These are phyloP conservation scores for Symbiodinium natans DNA, from an alignment of 73 alveolate genomes.

Conservation along the genomic window DNA sequence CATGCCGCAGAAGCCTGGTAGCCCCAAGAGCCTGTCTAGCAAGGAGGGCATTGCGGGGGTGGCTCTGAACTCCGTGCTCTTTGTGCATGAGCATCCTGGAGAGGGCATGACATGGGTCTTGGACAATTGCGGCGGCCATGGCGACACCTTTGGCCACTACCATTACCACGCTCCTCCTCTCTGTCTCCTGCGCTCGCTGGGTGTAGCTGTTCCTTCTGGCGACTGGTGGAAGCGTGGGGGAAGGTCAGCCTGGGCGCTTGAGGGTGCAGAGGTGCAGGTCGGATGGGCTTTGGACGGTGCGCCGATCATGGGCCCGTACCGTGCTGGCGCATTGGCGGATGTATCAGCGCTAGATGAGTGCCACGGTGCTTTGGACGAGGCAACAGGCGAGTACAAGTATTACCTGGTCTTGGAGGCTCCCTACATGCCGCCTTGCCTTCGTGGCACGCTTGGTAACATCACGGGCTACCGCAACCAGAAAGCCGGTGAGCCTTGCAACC, in stretches of 20 bases:
- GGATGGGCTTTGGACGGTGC: background rate
- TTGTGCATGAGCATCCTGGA: conserved; percentile 50
- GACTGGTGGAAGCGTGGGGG: background rate
- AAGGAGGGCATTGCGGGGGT: conserved; percentile 67
- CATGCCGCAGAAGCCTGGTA: background rate
- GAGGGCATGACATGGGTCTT: conserved; percentile 82
- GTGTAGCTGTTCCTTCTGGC: background rate
- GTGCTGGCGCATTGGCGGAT: background rate
- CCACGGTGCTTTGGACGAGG: conserved; percentile 25
- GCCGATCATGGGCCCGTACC: conserved; percentile 63
- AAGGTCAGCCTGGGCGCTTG: background rate
- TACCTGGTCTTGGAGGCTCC: conserved; percentile 20
- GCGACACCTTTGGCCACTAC: conserved; percentile 72
- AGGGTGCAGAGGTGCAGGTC: background rate
- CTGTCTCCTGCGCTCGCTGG: background rate
- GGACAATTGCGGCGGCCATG: conserved; percentile 74
- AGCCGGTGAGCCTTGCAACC: conserved; percentile 34
- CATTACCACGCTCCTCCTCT: conserved; percentile 77
- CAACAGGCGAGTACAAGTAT: conserved; percentile 15
- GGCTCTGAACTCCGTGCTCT: conserved; percentile 69
- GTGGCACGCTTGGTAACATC: conserved; percentile 27
- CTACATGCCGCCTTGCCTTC: conserved; percentile 34
- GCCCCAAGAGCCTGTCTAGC: background rate
- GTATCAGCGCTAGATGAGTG: conserved; percentile 14
- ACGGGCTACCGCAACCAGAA: background rate